Base-by-base conservation (phyloP, 23 red algal species). In the Agarophyton chilense region DNA sequence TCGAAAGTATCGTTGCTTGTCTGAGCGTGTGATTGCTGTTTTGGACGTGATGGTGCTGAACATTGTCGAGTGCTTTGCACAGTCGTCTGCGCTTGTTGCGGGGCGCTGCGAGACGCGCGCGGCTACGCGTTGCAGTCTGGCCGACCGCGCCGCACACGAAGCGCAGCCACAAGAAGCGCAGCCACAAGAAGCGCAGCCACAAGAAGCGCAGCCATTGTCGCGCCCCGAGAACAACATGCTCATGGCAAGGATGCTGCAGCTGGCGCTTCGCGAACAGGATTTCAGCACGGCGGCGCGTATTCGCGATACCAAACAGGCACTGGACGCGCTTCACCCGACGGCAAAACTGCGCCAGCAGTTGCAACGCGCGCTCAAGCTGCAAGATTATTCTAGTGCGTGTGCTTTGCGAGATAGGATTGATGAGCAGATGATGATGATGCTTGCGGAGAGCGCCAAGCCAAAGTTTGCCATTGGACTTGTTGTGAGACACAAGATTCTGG, bases 121-220 rank as follows among this genome's bases (percentile, higher is more conserved):
- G 9, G 13, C 13, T 33, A 1, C 61, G 61, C 34, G 61, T 24
- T 70, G 64, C 64, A 26, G 35, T 14, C 64, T 70, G 34, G 64
- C 64, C 12, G 64, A 70, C 64, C 64, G 14, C 32, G 64, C 64
- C 35, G 64, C 64, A 33, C 64, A 70, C 38, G 64, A 70, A 19
- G 73, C 73, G 73, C 73, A 54, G 73, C 73, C 73, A 19, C 73
- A n/a, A n/a, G n/a, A n/a, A n/a, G n/a, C n/a, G n/a, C n/a, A n/a
- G n/a, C n/a, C n/a, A n/a, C n/a, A n/a, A n/a, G n/a, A n/a, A n/a
- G n/a, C n/a, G n/a, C n/a, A n/a, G n/a, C n/a, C n/a, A n/a, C n/a
- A n/a, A n/a, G n/a, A n/a, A n/a, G n/a, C n/a, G n/a, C n/a, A n/a
- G n/a, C n/a, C n/a, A n/a, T n/a, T 78, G 17, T 78, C 73, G 41